Evolutionary conservation across 495 filamentous ascomycete species (phyloP).

Genomic region (Aspergillus coremiiformis): DNA sequence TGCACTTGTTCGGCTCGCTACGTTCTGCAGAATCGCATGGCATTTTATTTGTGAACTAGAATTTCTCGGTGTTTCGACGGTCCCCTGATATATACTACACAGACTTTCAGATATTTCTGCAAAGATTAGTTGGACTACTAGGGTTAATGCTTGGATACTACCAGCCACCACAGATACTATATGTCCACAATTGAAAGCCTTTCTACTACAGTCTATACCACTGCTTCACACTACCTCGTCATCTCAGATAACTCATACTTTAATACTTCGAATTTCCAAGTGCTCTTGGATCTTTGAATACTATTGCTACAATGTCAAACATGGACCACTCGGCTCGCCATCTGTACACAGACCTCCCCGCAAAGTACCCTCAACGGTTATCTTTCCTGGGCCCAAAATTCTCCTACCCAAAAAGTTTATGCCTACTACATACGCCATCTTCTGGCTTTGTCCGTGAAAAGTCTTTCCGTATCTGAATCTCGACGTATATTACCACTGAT

Average conservation of each 20-base stretch:
- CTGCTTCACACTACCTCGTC: neutral
- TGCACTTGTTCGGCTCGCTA: slow-evolving; percentile 41
- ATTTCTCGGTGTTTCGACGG: neutral
- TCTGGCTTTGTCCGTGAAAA: neutral
- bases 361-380: neutral
- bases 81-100: neutral
- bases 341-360: neutral
- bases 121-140: neutral
- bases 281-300: neutral
- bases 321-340: neutral
- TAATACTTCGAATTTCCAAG: neutral
- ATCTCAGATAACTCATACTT: neutral
- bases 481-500: neutral
- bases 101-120: neutral
- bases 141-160: neutral
- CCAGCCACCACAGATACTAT: neutral
- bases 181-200: neutral
- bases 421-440: neutral
- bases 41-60: neutral
- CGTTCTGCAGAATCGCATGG: slow-evolving; percentile 9
- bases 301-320: neutral
- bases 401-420: neutral
- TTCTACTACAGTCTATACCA: neutral
- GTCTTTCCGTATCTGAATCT: neutral
- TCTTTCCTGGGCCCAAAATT: neutral